Percentiles rank a stretch among this genome's conserved stretches.
These are phyloP conservation scores for Paradendryphiella salina DNA, from an alignment of 2,329 filamentous ascomycete species.

Conservation along the genomic window DNA sequence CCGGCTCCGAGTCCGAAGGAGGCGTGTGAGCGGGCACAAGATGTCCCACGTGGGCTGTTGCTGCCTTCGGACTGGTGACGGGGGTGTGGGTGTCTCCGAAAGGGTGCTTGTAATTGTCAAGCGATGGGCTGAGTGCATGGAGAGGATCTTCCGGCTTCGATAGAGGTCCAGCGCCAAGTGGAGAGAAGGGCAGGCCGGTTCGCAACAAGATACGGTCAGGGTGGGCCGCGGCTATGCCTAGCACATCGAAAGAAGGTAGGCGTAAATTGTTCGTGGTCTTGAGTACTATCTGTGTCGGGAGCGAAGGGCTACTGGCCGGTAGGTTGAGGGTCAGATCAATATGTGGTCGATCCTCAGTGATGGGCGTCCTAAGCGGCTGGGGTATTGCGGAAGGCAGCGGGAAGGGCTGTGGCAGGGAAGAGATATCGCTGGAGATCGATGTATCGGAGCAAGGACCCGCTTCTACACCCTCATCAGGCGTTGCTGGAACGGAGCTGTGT, in stretches of 20 bases:
- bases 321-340: conserved; percentile 32
- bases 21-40: conserved; percentile 52
- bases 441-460: conserved; percentile 21
- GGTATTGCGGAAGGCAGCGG: conserved; percentile 34
- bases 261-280: conserved; percentile 50
- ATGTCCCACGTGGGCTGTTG: conserved; percentile 35
- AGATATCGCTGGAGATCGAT: conserved; percentile 18
- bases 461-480: conserved; percentile 24
- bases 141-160: conserved; percentile 48
- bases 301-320: conserved; percentile 35
- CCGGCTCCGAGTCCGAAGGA: conserved; percentile 51
- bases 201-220: conserved; percentile 45
- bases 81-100: conserved; percentile 24
- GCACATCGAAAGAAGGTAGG: conserved; percentile 58
- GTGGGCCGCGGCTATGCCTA: conserved; percentile 56
- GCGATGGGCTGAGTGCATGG: conserved; percentile 44
- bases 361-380: conserved; percentile 30
- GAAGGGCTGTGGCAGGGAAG: conserved; percentile 35
- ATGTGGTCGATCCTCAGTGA: conserved; percentile 31
- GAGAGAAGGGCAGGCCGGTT: conserved; percentile 33
- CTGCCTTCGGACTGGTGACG: conserved; percentile 23
- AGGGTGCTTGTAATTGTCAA: conserved; percentile 24
- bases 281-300: conserved; percentile 36
- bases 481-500: conserved; percentile 23
- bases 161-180: conserved; percentile 43